Conservation (phyloP, 1,284 basidiomycete genomes). For the Tilletia walkeri region DNA sequence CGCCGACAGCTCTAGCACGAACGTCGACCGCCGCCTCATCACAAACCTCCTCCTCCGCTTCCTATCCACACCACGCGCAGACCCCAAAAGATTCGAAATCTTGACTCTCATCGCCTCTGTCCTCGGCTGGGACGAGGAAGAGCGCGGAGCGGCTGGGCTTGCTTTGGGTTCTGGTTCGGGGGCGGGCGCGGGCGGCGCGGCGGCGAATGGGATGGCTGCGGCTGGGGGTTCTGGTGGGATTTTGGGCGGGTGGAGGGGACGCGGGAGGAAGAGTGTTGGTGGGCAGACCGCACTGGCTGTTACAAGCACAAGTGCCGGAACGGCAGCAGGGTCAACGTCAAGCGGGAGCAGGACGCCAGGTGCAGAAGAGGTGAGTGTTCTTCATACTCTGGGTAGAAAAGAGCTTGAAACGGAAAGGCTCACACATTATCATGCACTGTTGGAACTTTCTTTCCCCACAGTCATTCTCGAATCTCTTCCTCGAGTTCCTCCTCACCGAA, state of each 20-base stretch:
- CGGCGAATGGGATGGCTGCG: constrained; percentile 3
- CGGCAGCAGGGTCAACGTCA: background rate
- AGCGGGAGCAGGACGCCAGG: constrained; percentile 2
- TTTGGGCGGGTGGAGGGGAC: background rate
- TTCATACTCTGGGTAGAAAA: background rate
- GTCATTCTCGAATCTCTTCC: constrained; percentile 52
- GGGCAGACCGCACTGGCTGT: background rate
- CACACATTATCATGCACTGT: background rate
- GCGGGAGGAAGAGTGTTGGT: background rate
- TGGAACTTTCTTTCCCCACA: constrained; percentile 2
- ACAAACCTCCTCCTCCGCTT: constrained; percentile 94
- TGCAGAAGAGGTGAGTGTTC: constrained; percentile 34
- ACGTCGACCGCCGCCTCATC: constrained; percentile 86
- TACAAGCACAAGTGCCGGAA: background rate
- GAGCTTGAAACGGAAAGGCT: background rate
- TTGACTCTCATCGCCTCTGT: constrained; percentile 81
- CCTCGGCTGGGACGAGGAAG: constrained; percentile 82
- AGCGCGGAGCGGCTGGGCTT: constrained; percentile 85
- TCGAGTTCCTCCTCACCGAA: constrained; percentile 52
- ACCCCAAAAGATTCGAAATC: constrained; percentile 96
- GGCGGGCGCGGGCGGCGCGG: background rate
- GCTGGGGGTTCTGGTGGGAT: background rate
- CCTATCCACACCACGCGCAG: constrained; percentile 81
- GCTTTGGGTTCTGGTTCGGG: background rate
- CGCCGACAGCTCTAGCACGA: constrained; percentile 77